Conservation (phyloP, 768 basidiomycete genomes). For the Boletus rufocinnamomeus region DNA sequence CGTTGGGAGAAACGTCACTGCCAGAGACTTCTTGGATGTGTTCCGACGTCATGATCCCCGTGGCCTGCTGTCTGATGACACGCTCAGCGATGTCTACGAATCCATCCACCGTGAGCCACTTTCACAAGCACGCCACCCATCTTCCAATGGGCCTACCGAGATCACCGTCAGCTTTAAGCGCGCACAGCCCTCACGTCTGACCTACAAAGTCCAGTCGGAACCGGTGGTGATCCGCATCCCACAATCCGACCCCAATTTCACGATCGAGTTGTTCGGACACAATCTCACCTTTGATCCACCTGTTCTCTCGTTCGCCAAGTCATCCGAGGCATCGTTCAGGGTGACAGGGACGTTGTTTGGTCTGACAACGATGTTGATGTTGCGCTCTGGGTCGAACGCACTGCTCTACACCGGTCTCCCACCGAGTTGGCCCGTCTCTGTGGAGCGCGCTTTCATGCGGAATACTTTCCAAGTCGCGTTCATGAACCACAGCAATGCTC, state of each 20-base stretch:
- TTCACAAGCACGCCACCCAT: slow-evolving; percentile 62
- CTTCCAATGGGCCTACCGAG: slow-evolving; percentile 44
- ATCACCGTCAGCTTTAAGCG: slow-evolving; percentile 71
- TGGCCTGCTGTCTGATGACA: slow-evolving; percentile 68
- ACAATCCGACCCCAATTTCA: slow-evolving; percentile 78
- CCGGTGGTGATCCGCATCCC: slow-evolving; percentile 85
- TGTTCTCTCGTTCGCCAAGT: slow-evolving; percentile 74
- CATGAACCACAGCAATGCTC: slow-evolving; percentile 59
- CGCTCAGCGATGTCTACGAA: slow-evolving; percentile 75
- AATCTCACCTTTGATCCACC: slow-evolving; percentile 89
- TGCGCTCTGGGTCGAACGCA: slow-evolving; percentile 82
- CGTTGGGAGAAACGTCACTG: slow-evolving; percentile 59
- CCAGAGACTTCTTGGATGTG: slow-evolving; percentile 79
- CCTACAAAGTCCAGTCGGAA: slow-evolving; percentile 87
- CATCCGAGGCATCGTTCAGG: slow-evolving; percentile 84
- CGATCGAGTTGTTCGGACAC: slow-evolving; percentile 83
- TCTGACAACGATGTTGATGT: slow-evolving; percentile 77
- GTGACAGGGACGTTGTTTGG: slow-evolving; percentile 88
- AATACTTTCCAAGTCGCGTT: slow-evolving; percentile 96
- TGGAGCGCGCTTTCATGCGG: slow-evolving; percentile 94
- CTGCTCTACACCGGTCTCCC: slow-evolving; percentile 81
- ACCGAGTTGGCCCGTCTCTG: slow-evolving; percentile 69
- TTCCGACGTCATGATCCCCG: slow-evolving; percentile 80
- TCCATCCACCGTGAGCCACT: slow-evolving; percentile 75
- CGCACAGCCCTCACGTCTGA: slow-evolving; percentile 73